Conservation (phyloP, 1,139 yeast species). For the Sugiyamaella castrensis region DNA sequence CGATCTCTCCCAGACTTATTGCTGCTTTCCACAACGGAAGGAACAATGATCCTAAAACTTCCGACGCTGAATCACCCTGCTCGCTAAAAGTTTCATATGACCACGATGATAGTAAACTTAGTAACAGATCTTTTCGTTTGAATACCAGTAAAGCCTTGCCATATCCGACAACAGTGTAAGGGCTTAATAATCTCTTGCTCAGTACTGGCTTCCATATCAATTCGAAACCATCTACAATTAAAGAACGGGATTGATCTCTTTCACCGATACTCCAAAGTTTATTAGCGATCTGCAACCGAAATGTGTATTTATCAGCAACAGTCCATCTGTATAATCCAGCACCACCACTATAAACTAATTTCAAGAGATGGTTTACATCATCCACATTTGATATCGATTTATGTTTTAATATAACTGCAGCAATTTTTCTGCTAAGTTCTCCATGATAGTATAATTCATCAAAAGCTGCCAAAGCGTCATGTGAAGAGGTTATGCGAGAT, state of each 20-base stretch:
- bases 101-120: constrained; percentile 13
- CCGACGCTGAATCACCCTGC: constrained; percentile 5
- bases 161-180: constrained; percentile 18
- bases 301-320: constrained; percentile 23
- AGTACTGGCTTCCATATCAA: constrained; percentile 25
- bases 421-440: constrained; percentile 22
- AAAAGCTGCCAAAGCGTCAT: constrained; percentile 20
- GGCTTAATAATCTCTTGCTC: constrained; percentile 15
- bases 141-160: constrained; percentile 24
- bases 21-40: constrained; percentile 23
- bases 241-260: constrained; percentile 18
- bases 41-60: constrained; percentile 8
- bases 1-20: constrained; percentile 12
- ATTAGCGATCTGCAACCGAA: constrained; percentile 29
- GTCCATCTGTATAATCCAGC: constrained; percentile 26
- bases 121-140: constrained; percentile 17
- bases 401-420: constrained; percentile 25
- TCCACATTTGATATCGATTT: constrained; percentile 12
- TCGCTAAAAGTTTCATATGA: constrained; percentile 9
- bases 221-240: constrained; percentile 26
- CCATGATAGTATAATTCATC: constrained; percentile 30
- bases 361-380: constrained; percentile 24
- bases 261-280: constrained; percentile 26
- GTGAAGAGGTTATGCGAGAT: background rate
- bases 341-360: constrained; percentile 24